Evolutionary conservation across 2,329 filamentous ascomycete genomes (phyloP).

Genomic region (Ploettnerulaceae sp.): DNA sequence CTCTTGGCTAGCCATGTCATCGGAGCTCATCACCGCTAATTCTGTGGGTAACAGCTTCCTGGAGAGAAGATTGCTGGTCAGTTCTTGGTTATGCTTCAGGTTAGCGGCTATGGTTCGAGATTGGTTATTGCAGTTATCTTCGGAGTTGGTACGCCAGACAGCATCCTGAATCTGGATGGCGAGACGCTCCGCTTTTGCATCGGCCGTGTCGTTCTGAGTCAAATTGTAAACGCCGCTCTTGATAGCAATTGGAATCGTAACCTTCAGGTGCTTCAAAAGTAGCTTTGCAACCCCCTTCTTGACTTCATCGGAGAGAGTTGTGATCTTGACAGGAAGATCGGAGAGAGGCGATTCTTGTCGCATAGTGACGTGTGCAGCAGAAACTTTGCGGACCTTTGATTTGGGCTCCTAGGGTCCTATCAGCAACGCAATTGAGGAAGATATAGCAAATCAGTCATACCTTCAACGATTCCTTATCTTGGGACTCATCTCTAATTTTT

Average conservation of each 20-base stretch:
- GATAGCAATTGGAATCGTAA: constrained; percentile 60
- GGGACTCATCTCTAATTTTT: constrained; percentile 53
- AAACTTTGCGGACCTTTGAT: constrained; percentile 50
- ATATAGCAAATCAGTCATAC: constrained; percentile 33
- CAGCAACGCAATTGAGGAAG: constrained; percentile 3
- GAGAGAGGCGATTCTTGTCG: constrained; percentile 31
- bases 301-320: constrained; percentile 50
- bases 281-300: constrained; percentile 67
- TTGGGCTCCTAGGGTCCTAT: constrained; percentile 38
- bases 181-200: constrained; percentile 62
- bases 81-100: constrained; percentile 78
- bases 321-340: constrained; percentile 47
- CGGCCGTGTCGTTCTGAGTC: constrained; percentile 57
- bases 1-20: constrained; percentile 90
- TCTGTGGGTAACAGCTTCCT: constrained; percentile 66
- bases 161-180: constrained; percentile 77
- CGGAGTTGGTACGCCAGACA: constrained; percentile 51
- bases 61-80: constrained; percentile 71
- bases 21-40: constrained; percentile 80
- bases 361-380: constrained; percentile 42
- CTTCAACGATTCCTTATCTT: constrained; percentile 45
- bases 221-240: constrained; percentile 61
- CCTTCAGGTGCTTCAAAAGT: constrained; percentile 63
- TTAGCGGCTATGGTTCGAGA: constrained; percentile 78
- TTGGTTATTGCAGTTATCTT: constrained; percentile 52